Conservation (phyloP, 2,329 filamentous ascomycete species). For the Aspergillus flavus region DNA sequence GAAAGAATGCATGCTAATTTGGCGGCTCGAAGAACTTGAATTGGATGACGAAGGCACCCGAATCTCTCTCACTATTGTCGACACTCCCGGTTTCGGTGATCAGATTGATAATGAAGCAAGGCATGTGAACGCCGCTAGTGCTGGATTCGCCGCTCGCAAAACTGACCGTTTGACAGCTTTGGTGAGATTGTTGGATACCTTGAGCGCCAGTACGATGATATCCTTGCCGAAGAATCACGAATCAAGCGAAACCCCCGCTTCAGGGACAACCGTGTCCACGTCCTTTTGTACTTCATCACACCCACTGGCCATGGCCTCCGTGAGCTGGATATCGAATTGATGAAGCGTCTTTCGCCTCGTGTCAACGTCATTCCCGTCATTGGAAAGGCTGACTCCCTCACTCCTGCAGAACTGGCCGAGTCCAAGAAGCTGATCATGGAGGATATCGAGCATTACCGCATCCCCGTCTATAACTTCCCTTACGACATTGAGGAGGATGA, state of each 20-base stretch:
- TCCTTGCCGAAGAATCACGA: slow-evolving; percentile 97
- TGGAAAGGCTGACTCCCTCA: slow-evolving; percentile 96
- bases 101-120: slow-evolving; percentile 99
- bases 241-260: slow-evolving; percentile 99
- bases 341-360: slow-evolving; percentile 97
- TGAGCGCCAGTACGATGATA: slow-evolving; percentile 99
- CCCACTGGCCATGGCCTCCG: slow-evolving; percentile 96
- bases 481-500: slow-evolving; percentile 99
- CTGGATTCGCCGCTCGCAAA: not conserved
- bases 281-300: slow-evolving; percentile 98
- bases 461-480: slow-evolving; percentile 99
- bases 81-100: slow-evolving; percentile 97
- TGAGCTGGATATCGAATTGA: slow-evolving; percentile 98
- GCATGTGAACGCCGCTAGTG: slow-evolving; percentile 51
- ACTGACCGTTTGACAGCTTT: slow-evolving; percentile 64
- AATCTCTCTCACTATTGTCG: slow-evolving; percentile 96
- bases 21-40: slow-evolving; percentile 70
- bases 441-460: slow-evolving; percentile 99
- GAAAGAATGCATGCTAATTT: slow-evolving; percentile 30
- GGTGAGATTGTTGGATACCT: slow-evolving; percentile 97
- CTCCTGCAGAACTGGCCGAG: slow-evolving; percentile 92
- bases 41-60: slow-evolving; percentile 97
- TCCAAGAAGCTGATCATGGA: slow-evolving; percentile 99
- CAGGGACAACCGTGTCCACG: slow-evolving; percentile 98
- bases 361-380: slow-evolving; percentile 99